phyloP scores from a whole-genome alignment of 352 stramenopile genomes.

The Phytophthora hibernalis region DNA sequence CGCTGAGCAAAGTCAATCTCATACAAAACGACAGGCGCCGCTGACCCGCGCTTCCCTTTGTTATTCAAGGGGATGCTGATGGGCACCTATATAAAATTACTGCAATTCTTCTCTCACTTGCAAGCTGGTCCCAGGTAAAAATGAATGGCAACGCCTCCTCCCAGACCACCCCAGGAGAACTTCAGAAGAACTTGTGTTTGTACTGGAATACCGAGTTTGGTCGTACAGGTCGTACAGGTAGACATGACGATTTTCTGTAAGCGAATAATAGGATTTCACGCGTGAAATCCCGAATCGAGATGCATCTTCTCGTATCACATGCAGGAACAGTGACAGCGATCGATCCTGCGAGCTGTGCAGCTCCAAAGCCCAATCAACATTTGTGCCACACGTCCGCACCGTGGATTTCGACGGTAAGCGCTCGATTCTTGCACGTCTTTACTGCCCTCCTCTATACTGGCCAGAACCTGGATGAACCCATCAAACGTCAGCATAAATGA shows the following conservation, averaged over 20 bases:
- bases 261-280: background rate
- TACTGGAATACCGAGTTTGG: no score
- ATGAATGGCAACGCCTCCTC: background rate
- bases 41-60: no score
- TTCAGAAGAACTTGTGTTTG: no score
- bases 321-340: background rate
- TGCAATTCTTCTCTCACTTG: no score
- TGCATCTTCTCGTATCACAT: constrained; percentile 4
- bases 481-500: background rate
- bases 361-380: background rate
- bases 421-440: constrained; percentile 1
- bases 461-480: background rate
- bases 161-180: no score
- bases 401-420: background rate
- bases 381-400: no score
- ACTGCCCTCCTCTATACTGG: constrained; percentile 5
- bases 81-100: no score
- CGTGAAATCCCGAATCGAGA: background rate
- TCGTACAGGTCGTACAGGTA: background rate
- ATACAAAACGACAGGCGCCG: no score
- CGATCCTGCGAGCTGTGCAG: background rate
- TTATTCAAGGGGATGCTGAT: no score
- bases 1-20: no score
- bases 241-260: constrained; percentile 9
- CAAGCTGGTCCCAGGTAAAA: no score